Evolutionary conservation across 2,329 filamentous ascomycete species (phyloP).

Genomic region (Diaporthe destruens): DNA sequence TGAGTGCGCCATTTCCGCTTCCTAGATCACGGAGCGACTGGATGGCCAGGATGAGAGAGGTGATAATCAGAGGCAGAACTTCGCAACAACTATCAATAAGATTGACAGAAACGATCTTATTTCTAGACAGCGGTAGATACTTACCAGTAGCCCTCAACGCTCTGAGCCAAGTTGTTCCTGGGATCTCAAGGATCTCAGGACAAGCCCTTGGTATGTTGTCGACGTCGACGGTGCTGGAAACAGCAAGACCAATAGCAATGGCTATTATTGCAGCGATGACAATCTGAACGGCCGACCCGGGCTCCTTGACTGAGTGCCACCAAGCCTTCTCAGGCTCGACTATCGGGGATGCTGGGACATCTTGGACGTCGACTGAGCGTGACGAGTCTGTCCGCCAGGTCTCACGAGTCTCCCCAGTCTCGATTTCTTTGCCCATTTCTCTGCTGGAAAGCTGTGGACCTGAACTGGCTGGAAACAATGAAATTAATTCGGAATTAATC

Average conservation of each 20-base stretch:
- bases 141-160: constrained; percentile 61
- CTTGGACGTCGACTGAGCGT: neutral
- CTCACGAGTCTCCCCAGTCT: constrained; percentile 2
- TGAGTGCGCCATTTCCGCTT: constrained; percentile 54
- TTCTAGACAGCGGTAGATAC: constrained; percentile 39
- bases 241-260: constrained; percentile 61
- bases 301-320: constrained; percentile 55
- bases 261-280: constrained; percentile 61
- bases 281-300: constrained; percentile 60
- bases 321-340: constrained; percentile 48
- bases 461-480: neutral
- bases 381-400: constrained; percentile 18
- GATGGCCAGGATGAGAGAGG: constrained; percentile 64
- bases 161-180: constrained; percentile 63
- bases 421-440: constrained; percentile 13
- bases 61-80: constrained; percentile 66
- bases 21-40: constrained; percentile 60
- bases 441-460: neutral
- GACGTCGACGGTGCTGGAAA: constrained; percentile 57
- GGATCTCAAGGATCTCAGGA: constrained; percentile 59
- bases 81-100: neutral
- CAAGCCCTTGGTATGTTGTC: constrained; percentile 58
- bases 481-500: too few species aligned
- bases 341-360: neutral
- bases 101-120: neutral